phyloP scores from a whole-genome alignment of 192 early-diverging fungal genomes.

The Backusella mclennaniae region DNA sequence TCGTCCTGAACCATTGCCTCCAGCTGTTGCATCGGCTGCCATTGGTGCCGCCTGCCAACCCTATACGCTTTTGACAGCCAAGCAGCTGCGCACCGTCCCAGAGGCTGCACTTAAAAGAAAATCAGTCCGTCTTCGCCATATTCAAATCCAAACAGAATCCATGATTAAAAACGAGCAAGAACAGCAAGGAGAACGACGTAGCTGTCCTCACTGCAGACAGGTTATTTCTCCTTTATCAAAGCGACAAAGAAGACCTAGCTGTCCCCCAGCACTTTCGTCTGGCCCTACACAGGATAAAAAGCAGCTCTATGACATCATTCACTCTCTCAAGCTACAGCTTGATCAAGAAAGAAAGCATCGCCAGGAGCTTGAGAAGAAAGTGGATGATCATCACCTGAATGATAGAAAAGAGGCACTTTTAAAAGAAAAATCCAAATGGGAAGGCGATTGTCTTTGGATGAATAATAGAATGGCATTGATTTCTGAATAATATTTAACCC shows the following conservation, averaged over 20 bases:
- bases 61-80: neutral
- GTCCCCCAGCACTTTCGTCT: conserved; percentile 14
- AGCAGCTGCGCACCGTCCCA: neutral
- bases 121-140: conserved; percentile 20
- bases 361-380: conserved; percentile 32
- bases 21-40: neutral
- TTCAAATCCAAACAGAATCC: conserved; percentile 22
- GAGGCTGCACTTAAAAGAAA: conserved; percentile 17
- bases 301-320: conserved; percentile 14
- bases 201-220: conserved; percentile 18
- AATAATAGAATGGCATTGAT: conserved; percentile 16
- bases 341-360: conserved; percentile 31
- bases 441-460: conserved; percentile 25
- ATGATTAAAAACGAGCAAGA: neutral
- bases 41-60: neutral
- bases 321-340: conserved; percentile 22
- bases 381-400: conserved; percentile 37
- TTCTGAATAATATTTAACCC: neutral
- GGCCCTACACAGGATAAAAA: neutral
- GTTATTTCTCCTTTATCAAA: neutral
- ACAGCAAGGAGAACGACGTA: neutral
- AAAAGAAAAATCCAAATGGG: conserved; percentile 29
- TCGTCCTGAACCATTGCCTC: neutral
- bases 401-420: conserved; percentile 40
- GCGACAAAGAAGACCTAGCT: neutral